Conservation (phyloP, 2,329 filamentous ascomycete species). For the Gnomoniopsis sp. region DNA sequence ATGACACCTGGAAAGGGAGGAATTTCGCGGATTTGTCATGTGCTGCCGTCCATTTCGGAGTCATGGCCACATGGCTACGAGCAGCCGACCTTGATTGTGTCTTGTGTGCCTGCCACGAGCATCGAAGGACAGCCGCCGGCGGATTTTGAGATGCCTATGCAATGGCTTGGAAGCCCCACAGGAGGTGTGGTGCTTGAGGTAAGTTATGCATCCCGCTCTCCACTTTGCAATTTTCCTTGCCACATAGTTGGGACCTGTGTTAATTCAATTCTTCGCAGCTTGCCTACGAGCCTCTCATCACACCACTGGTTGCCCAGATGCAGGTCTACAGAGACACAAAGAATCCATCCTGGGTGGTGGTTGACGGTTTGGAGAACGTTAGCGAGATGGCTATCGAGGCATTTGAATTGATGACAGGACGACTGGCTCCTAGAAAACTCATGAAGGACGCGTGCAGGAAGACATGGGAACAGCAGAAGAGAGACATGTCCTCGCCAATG, state of each 20-base stretch:
- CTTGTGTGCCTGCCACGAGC: slow-evolving; percentile 66
- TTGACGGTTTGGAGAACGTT: slow-evolving; percentile 70
- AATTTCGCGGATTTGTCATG: slow-evolving; percentile 39
- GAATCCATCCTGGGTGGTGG: slow-evolving; percentile 63
- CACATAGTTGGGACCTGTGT: background rate
- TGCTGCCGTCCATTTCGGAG: slow-evolving; percentile 55
- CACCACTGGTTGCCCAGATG: slow-evolving; percentile 66
- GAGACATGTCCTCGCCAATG: slow-evolving; percentile 19
- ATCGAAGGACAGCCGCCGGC: slow-evolving; percentile 58
- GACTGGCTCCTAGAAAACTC: slow-evolving; percentile 63
- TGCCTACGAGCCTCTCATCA: slow-evolving; percentile 68
- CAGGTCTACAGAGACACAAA: slow-evolving; percentile 45
- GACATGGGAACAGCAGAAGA: slow-evolving; percentile 38
- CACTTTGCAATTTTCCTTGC: background rate
- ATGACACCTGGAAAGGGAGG: slow-evolving; percentile 32
- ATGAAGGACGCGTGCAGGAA: slow-evolving; percentile 60
- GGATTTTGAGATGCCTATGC: slow-evolving; percentile 65
- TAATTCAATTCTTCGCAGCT: slow-evolving; percentile 34
- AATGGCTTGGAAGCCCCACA: slow-evolving; percentile 68
- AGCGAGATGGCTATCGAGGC: slow-evolving; percentile 74
- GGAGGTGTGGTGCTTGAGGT: slow-evolving; percentile 71
- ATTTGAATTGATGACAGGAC: slow-evolving; percentile 72
- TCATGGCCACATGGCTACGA: slow-evolving; percentile 61
- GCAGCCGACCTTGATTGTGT: slow-evolving; percentile 67
- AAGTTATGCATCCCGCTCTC: slow-evolving; percentile 6